Conservation (phyloP, 768 basidiomycete genomes). For the Termitomyces sp. region DNA sequence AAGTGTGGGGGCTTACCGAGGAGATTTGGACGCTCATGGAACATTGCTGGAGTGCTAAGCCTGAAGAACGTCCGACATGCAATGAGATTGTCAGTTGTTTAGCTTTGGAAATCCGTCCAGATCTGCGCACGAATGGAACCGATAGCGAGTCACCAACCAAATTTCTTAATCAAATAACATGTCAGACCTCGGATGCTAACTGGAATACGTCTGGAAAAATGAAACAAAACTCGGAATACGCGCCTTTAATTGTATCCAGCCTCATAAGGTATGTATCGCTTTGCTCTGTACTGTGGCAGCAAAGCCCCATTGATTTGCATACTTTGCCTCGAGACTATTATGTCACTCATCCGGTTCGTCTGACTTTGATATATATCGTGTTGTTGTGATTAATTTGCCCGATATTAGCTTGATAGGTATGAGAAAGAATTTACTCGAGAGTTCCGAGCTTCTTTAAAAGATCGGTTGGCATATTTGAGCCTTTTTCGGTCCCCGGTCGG, state of each 20-base stretch:
- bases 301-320: no score
- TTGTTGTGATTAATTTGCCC: not conserved
- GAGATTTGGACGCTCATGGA: not conserved
- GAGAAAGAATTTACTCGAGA: no score
- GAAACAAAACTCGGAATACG: not conserved
- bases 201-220: not conserved
- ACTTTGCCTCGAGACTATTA: slow-evolving; percentile 23
- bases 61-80: not conserved
- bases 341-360: slow-evolving; percentile 61
- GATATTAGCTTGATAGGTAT: no score
- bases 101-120: not conserved
- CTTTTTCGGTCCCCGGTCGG: no score
- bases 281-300: no score
- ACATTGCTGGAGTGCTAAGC: not conserved
- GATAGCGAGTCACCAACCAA: not conserved
- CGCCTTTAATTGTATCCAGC: slow-evolving; percentile 4
- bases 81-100: not conserved
- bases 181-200: not conserved
- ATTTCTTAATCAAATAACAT: no score
- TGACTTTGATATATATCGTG: not conserved
- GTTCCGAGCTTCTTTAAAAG: no score
- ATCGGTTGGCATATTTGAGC: no score
- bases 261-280: no score
- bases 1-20: not conserved
- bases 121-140: not conserved